Evolutionary conservation across 1,139 yeast genomes (phyloP), one percentile per base, ranked within the genome.

Genomic region (Suhomyces bokatorum): DNA sequence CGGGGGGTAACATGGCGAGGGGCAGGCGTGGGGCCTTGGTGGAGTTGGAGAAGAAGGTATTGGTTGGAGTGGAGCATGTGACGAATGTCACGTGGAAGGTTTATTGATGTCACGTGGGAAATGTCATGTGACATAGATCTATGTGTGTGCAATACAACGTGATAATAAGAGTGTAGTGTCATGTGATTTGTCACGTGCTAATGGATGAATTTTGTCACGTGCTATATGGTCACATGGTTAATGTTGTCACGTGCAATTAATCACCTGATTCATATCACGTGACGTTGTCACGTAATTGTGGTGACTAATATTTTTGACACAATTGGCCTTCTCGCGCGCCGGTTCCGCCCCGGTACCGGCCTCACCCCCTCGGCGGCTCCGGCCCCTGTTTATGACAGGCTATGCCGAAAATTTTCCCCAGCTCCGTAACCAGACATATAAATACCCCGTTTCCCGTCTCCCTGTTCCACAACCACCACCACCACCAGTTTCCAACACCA

Each of bases 1-100:
- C 76, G 14, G 74, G 66, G 4, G 77, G 75, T 40, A 70, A 56
- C 75, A 70, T 67, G 15, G 36, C 14, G 31, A 30, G 28, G 22
- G 13, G 29, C 9, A 22, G 39, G 33, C 29, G 27, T 8, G n/a
- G 32, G 15, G 24, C 36, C 26, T 6, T 8, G 36, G 26, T 13
- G 8, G 6, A 10, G 20, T 6, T 13, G 16, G 28, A 16, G 31
- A 15, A 15, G 32, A 5, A 14, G 17, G 26, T 14, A 12, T 24
- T 20, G 22, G 27, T 12, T 20, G 35, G 41, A 22, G 10, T 2
- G 29, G 1, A 6, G 4, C 12, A 32, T 26, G 24, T 27, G 14
- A 16, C 31, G 24, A 11, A 27, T n/a, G 24, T 31, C 29, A 31
- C 34, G 27, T 16, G 29, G 6, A 5, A 8, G 11, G 3, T 11